Evolutionary conservation across 139 green algal species (phyloP), one percentile per base, ranked within the genome.

Genomic region (Micractinium sp.): DNA sequence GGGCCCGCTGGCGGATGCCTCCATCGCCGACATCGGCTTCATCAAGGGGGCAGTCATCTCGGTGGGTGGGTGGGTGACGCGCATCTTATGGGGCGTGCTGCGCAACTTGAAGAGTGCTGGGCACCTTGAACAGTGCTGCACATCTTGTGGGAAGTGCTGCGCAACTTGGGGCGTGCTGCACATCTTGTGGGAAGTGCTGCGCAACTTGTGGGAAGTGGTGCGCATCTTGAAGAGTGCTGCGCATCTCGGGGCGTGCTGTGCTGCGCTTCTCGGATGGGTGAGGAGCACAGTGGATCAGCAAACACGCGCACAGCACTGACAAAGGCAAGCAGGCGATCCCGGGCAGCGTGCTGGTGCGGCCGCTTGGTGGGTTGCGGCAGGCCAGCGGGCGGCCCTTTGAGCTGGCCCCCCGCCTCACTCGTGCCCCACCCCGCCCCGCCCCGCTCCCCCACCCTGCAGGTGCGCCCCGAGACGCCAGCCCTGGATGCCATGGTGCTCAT

Each of bases 401-500:
- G 25, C 2, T 76, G 69, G 20, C 27, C n/a, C 15, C n/a, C 2
- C 74, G n/a, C n/a, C 69, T 77, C 69, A 16, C 27, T 14, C 69
- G 2, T 81, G 14, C 75, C 35, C 14, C 38, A 66, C 38, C 27
- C 39, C n/a, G 20, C 38, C n/a, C 16, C n/a, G 12, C 77, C 2
- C 39, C 38, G 23, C 31, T 33, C 31, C 53, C 31, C 15, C 18
- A n/a, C 9, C 61, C 85, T 71, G 47, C 90, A 92, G 85, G 93
- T 94, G 66, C 83, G 85, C 15, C 93, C 94, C 23, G 93, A 95
- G 39, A 92, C 91, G 3, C 89, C 91, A 14, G 94, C 94, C 0
- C 91, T 96, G 39, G 93, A 96, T 69, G 94, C 94, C 56, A 94
- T 96, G 93, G 75, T 90, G 60, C 85, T 93, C 12, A 94, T 95